These are phyloP conservation scores for Colletotrichum higginsianum DNA, from an alignment of 2,329 filamentous ascomycete genomes.

Conservation along the genomic window DNA sequence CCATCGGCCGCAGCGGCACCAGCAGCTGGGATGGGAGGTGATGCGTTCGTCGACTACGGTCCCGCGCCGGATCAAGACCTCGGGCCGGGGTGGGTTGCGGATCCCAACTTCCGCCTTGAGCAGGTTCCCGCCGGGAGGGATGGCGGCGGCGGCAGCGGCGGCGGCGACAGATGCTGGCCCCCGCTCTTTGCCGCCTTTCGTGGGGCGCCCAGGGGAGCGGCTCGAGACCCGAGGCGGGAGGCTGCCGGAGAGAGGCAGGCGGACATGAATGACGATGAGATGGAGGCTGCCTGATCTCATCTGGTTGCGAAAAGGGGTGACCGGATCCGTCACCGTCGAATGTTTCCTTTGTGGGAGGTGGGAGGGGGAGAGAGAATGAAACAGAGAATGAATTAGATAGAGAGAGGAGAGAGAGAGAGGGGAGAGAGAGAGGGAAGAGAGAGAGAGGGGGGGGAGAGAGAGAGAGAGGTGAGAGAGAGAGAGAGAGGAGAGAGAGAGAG, in stretches of 20 bases:
- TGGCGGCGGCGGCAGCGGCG: neutral
- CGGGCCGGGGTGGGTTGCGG: conserved; percentile 25
- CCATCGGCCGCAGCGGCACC: conserved; percentile 22
- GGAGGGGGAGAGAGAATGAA: too few species aligned
- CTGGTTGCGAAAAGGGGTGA: neutral
- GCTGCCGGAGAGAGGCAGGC: neutral
- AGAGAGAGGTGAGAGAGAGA: too few species aligned
- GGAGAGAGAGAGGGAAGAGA: too few species aligned
- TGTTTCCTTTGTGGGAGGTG: too few species aligned
- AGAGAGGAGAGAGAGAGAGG: too few species aligned
- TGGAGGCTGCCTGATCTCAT: conserved; percentile 19
- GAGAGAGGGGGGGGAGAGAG: too few species aligned
- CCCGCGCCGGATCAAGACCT: conserved; percentile 30
- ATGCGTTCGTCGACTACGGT: conserved; percentile 39
- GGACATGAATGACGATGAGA: conserved; percentile 26
- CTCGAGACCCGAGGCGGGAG: conserved; percentile 20
- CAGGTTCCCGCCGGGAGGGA: conserved; percentile 7
- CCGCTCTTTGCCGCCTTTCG: conserved; percentile 31
- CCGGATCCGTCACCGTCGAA: too few species aligned
- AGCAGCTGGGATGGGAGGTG: conserved; percentile 4
- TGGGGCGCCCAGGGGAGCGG: conserved; percentile 8
- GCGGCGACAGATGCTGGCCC: conserved; percentile 26
- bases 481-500: too few species aligned
- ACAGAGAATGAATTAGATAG: too few species aligned
- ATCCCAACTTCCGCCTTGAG: conserved; percentile 20